These are phyloP conservation scores for Neonectria hederae DNA, from an alignment of 2,329 filamentous ascomycete genomes.

Conservation along the genomic window DNA sequence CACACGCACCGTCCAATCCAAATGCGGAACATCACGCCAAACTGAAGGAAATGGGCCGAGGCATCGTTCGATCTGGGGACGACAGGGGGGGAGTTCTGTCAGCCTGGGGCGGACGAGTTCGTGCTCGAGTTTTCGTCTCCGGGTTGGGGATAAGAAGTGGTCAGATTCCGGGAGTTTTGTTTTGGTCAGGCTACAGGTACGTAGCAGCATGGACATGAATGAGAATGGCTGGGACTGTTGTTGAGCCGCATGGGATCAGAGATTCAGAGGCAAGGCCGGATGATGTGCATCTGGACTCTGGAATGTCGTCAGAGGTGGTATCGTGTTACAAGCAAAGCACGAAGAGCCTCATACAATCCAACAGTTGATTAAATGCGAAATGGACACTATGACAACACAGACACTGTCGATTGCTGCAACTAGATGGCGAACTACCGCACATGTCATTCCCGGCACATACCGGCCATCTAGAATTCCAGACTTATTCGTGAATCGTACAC, in stretches of 20 bases:
- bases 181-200: not conserved
- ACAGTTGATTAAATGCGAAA: too few species aligned
- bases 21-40: not conserved
- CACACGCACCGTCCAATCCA: not conserved
- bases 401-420: not conserved
- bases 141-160: conserved; percentile 5
- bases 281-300: not conserved
- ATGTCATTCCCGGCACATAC: not conserved
- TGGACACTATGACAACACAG: too few species aligned
- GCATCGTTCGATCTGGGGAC: conserved; percentile 4
- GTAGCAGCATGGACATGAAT: not conserved
- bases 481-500: too few species aligned
- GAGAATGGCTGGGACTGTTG: not conserved
- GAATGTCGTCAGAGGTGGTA: not conserved
- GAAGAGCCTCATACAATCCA: too few species aligned
- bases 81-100: not conserved
- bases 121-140: not conserved
- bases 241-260: not conserved
- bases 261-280: not conserved
- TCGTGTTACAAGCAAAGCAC: too few species aligned
- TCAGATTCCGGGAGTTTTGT: not conserved
- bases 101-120: not conserved
- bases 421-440: not conserved
- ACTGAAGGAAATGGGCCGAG: not conserved
- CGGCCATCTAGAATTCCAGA: not conserved